These are phyloP conservation scores for Populus pruinosa DNA, from an alignment of 345 rosid genomes.

Conservation along the genomic window DNA sequence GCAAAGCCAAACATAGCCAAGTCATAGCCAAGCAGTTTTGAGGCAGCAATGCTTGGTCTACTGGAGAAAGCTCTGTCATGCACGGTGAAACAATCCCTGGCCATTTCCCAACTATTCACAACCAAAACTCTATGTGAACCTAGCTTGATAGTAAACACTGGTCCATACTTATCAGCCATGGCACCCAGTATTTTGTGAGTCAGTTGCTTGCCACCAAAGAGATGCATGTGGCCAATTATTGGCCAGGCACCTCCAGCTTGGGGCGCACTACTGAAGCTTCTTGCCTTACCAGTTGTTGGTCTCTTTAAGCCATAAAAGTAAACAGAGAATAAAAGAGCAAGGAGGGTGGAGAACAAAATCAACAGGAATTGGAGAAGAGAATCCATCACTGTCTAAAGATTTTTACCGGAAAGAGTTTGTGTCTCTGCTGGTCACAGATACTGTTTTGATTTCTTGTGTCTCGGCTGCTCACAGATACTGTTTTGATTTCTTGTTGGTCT, in stretches of 20 bases:
- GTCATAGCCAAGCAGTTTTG: constrained; percentile 29
- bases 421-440: background rate
- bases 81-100: constrained; percentile 29
- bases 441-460: background rate
- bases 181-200: constrained; percentile 17
- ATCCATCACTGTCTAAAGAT: constrained; percentile 1
- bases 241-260: constrained; percentile 37
- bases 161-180: constrained; percentile 39
- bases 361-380: constrained; percentile 6
- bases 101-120: constrained; percentile 29
- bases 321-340: constrained; percentile 9
- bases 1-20: constrained; percentile 42
- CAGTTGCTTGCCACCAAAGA: constrained; percentile 20
- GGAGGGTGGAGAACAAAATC: background rate
- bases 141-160: constrained; percentile 24
- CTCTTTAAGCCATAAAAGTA: constrained; percentile 8
- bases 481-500: background rate
- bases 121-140: constrained; percentile 29
- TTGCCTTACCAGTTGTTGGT: background rate
- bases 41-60: constrained; percentile 26
- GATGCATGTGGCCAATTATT: constrained; percentile 39
- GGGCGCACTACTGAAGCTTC: constrained; percentile 12
- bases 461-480: background rate
- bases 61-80: constrained; percentile 30
- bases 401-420: background rate